Evolutionary conservation across 169 alveolate genomes (phyloP).

Genomic region (Neospora caninum): DNA sequence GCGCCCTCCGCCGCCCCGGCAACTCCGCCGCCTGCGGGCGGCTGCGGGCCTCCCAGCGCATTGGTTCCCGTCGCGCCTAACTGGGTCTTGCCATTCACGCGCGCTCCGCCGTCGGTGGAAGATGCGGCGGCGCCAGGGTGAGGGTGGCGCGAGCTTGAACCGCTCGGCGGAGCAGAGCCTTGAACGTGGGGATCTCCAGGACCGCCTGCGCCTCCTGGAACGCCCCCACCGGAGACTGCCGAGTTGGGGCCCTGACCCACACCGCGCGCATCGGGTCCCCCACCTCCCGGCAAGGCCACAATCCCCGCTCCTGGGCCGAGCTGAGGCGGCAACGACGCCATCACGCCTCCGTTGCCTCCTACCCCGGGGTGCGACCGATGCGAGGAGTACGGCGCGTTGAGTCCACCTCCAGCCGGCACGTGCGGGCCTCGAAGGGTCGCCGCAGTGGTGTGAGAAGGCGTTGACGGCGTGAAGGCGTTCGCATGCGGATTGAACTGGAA

Average conservation of each 20-base stretch:
- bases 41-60: neutral
- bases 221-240: neutral
- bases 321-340: neutral
- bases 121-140: neutral
- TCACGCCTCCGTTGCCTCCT: neutral
- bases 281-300: neutral
- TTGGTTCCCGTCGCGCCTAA: neutral
- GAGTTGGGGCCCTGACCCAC: neutral
- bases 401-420: neutral
- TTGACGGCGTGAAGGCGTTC: constrained; percentile 58
- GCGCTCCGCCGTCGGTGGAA: neutral
- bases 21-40: neutral
- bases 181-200: neutral
- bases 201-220: neutral
- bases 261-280: neutral
- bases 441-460: constrained; percentile 7
- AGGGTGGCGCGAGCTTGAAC: neutral
- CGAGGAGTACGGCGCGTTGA: neutral
- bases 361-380: constrained; percentile 1
- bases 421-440: constrained; percentile 29
- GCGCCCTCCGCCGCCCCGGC: neutral
- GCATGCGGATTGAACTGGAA: constrained; percentile 66
- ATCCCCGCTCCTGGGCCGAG: constrained; percentile 1
- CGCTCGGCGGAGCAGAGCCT: neutral
- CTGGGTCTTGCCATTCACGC: neutral